phyloP scores from a whole-genome alignment of 202 grass and related monocot genomes.

The Panicum hallii region DNA sequence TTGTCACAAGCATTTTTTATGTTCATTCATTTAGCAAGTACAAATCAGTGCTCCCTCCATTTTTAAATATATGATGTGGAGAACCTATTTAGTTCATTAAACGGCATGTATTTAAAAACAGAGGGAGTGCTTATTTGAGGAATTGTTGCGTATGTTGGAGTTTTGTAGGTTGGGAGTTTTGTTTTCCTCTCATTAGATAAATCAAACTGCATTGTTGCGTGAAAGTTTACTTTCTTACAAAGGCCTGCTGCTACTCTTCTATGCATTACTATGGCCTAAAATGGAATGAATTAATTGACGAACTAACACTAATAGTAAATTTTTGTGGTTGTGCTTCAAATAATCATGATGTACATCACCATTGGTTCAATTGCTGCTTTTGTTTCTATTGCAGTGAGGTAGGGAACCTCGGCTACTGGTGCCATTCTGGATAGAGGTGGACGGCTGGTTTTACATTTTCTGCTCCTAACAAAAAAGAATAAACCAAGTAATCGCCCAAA shows the following conservation, averaged over 20 bases:
- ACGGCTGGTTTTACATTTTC: neutral
- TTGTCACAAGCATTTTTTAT: conserved; percentile 23
- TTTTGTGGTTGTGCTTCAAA: neutral
- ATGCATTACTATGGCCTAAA: neutral
- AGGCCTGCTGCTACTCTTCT: neutral
- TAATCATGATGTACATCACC: neutral
- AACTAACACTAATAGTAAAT: neutral
- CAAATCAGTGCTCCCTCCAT: neutral
- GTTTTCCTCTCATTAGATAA: too few relatives aligned
- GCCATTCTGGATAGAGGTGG: neutral
- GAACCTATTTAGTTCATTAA: neutral
- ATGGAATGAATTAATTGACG: neutral
- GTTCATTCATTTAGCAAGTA: conserved; percentile 16
- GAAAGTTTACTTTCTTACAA: neutral
- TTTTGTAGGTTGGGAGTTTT: neutral
- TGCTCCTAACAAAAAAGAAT: conserved; percentile 30
- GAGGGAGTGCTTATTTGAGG: neutral
- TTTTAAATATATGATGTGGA: neutral
- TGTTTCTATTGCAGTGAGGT: conserved; percentile 16
- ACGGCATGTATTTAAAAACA: neutral
- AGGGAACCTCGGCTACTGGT: neutral
- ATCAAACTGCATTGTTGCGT: neutral
- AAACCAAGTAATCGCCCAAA: neutral
- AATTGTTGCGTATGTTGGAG: neutral
- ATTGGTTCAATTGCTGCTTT: neutral